A percentile compares a stretch with the other conserved stretches of the same genome.
phyloP scores from a whole-genome alignment of 2,329 filamentous ascomycete species.

The Claviceps humidiphila region DNA sequence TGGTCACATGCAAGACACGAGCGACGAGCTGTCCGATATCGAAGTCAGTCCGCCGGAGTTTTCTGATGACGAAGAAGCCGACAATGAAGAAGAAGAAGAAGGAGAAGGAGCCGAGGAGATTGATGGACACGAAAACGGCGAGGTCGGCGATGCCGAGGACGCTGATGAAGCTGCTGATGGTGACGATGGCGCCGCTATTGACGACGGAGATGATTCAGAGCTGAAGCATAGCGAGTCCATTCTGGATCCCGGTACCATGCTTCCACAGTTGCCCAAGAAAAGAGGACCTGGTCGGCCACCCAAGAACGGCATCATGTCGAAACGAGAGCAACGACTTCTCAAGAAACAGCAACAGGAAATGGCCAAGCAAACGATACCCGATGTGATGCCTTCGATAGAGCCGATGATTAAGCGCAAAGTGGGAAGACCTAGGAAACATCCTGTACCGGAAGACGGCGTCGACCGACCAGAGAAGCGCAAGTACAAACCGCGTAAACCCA shows the following conservation, averaged over 20 bases:
- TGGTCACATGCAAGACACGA: conserved; percentile 42
- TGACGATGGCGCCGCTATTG: conserved; percentile 12
- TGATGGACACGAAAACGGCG: conserved; percentile 12
- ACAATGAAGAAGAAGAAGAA: conserved; percentile 13
- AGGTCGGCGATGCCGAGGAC: conserved; percentile 5
- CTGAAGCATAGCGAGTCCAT: conserved; percentile 16
- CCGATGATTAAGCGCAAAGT: conserved; percentile 50
- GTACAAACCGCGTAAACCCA: conserved; percentile 49
- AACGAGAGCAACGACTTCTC: conserved; percentile 53
- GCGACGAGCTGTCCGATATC: conserved; percentile 36
- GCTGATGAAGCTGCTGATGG: conserved; percentile 8
- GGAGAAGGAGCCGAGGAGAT: neutral
- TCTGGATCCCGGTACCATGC: conserved; percentile 20
- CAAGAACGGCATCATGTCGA: conserved; percentile 74
- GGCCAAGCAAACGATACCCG: conserved; percentile 38
- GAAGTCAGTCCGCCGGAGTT: conserved; percentile 27
- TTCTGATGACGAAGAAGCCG: conserved; percentile 24
- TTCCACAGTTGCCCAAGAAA: conserved; percentile 44
- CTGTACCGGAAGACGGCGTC: conserved; percentile 40
- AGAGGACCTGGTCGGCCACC: conserved; percentile 70
- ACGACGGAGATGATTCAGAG: conserved; percentile 8
- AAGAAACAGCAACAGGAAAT: conserved; percentile 40
- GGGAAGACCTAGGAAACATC: conserved; percentile 51
- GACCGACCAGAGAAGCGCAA: conserved; percentile 50
- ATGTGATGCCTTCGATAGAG: conserved; percentile 30